A percentile compares a stretch with the other conserved stretches of the same genome.
Evolutionary conservation across 192 early-diverging fungal species (phyloP).

Genomic region (Coemansia sp.): DNA sequence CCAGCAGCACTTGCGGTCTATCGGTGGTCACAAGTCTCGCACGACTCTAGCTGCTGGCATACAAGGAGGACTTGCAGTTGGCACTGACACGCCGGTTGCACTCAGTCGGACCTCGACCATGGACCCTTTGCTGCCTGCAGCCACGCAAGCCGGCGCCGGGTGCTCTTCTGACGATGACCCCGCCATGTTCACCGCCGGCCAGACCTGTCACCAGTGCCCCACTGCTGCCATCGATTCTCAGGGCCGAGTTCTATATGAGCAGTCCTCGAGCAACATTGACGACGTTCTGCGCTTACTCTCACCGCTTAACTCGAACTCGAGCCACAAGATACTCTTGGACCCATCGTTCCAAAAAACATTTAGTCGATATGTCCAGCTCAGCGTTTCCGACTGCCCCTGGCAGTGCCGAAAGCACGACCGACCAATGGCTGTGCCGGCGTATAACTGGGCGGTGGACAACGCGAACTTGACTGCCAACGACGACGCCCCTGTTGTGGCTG

Average conservation of each 20-base stretch:
- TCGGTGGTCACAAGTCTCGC: neutral
- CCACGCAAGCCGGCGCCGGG: neutral
- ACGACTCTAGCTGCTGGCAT: neutral
- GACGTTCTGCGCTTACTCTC: conserved; percentile 35
- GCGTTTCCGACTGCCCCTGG: conserved; percentile 42
- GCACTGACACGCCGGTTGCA: neutral
- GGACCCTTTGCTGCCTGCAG: neutral
- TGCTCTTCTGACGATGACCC: neutral
- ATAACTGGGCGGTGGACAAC: conserved; percentile 27
- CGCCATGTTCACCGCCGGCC: neutral
- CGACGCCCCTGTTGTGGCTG: neutral
- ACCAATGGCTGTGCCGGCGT: conserved; percentile 9
- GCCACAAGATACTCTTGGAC: conserved; percentile 33
- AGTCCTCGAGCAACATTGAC: conserved; percentile 40
- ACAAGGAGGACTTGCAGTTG: neutral
- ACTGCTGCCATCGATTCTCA: conserved; percentile 35
- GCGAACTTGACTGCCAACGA: neutral
- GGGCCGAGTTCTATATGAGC: conserved; percentile 22
- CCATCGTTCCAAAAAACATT: conserved; percentile 51
- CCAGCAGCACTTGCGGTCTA: neutral
- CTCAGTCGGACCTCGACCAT: conserved; percentile 26
- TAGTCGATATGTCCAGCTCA: conserved; percentile 34
- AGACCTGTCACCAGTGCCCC: conserved; percentile 7
- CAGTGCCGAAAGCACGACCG: conserved; percentile 29
- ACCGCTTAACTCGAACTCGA: conserved; percentile 21